Conservation (phyloP, 805 yeast genomes). For the Huiozyma sinensis region DNA sequence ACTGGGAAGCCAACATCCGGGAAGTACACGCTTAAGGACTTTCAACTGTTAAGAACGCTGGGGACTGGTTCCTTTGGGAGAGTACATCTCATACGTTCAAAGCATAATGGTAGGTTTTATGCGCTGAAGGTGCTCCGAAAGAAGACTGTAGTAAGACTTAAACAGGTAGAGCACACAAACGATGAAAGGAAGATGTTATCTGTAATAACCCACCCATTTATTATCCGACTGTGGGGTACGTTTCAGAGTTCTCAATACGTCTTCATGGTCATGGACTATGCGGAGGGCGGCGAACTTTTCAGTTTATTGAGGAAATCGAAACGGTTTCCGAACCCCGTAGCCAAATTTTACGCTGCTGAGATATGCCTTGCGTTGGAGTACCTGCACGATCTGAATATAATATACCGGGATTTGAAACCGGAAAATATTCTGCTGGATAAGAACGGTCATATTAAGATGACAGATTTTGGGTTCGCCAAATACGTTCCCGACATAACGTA, state of each 20-base stretch:
- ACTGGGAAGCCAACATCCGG: constrained; percentile 34
- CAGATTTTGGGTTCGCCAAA: constrained; percentile 93
- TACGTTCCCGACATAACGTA: constrained; percentile 86
- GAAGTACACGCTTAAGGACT: constrained; percentile 70
- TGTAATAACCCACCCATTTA: constrained; percentile 79
- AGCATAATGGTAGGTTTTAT: constrained; percentile 83
- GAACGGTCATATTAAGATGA: constrained; percentile 82
- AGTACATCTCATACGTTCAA: constrained; percentile 78
- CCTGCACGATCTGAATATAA: constrained; percentile 72
- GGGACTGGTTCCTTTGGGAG: constrained; percentile 96
- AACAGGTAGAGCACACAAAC: constrained; percentile 92
- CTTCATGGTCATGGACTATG: constrained; percentile 93
- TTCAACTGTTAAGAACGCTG: constrained; percentile 73
- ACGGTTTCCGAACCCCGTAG: constrained; percentile 90
- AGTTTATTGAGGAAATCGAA: constrained; percentile 77
- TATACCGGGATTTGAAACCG: constrained; percentile 87
- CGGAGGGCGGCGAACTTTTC: constrained; percentile 92
- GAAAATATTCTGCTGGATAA: constrained; percentile 83
- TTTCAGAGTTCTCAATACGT: constrained; percentile 78
- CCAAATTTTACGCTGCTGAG: constrained; percentile 92
- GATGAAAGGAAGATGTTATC: constrained; percentile 87
- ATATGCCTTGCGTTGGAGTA: constrained; percentile 78
- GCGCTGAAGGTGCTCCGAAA: constrained; percentile 89
- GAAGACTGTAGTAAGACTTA: constrained; percentile 79
- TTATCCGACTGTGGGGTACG: constrained; percentile 94